Evolutionary conservation across 2,329 filamentous ascomycete genomes (phyloP).

Genomic region (Didymella keratinophila): DNA sequence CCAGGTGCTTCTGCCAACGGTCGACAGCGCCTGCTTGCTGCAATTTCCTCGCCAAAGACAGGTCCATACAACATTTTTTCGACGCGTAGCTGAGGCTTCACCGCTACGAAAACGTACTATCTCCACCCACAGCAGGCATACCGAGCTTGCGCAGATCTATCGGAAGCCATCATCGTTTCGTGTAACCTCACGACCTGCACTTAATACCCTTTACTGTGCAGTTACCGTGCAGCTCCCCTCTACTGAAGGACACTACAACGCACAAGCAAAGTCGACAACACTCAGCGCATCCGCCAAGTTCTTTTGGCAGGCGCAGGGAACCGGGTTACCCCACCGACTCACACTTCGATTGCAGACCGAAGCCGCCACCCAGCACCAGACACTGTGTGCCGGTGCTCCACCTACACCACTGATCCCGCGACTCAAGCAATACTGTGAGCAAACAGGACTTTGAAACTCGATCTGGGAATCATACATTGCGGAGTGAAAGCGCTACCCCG

Average conservation of each 20-base stretch:
- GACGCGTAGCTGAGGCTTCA: slow-evolving; percentile 1
- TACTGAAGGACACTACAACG: neutral
- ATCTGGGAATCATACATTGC: neutral
- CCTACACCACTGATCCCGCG: neutral
- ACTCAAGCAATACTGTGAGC: neutral
- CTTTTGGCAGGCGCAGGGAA: neutral
- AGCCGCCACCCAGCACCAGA: slow-evolving; percentile 20
- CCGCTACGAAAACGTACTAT: slow-evolving; percentile 3
- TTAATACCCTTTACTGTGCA: slow-evolving; percentile 15
- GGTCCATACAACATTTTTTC: neutral
- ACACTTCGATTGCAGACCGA: slow-evolving; percentile 19
- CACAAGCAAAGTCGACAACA: neutral
- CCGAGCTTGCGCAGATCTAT: slow-evolving; percentile 22
- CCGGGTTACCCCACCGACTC: slow-evolving; percentile 27
- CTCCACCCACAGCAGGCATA: slow-evolving; percentile 12
- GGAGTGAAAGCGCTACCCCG: slow-evolving; percentile 9
- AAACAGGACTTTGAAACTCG: slow-evolving; percentile 1
- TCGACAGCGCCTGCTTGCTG: slow-evolving; percentile 25
- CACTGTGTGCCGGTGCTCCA: neutral
- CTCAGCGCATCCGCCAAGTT: neutral
- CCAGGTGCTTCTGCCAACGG: slow-evolving; percentile 31
- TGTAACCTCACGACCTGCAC: slow-evolving; percentile 22
- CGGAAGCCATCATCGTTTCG: slow-evolving; percentile 23
- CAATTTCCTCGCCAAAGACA: neutral
- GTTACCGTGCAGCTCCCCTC: slow-evolving; percentile 2